phyloP scores from a whole-genome alignment of 129 eudicot species.

The Tagetes erecta region DNA sequence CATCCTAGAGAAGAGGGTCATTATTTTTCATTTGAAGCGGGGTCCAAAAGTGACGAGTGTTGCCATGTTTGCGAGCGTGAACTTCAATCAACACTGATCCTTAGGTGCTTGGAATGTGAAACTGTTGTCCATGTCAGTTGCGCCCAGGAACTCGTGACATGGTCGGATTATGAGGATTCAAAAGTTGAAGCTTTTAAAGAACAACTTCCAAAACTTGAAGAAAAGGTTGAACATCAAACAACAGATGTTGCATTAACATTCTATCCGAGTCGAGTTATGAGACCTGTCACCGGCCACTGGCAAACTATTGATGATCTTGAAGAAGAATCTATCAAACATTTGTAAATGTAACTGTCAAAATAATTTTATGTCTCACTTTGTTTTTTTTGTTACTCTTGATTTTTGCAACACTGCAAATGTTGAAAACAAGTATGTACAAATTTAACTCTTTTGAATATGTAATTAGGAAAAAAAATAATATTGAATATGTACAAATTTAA shows the following conservation, averaged over 20 bases:
- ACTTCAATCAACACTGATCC: neutral
- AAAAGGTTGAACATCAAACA: neutral
- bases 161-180: neutral
- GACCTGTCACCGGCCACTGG: neutral
- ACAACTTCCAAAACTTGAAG: neutral
- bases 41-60: neutral
- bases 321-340: neutral
- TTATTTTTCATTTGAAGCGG: constrained; percentile 1
- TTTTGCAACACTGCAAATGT: neutral
- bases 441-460: too few relatives aligned
- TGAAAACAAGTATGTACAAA: too few relatives aligned
- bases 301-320: neutral
- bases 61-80: neutral
- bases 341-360: neutral
- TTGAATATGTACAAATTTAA: too few relatives aligned
- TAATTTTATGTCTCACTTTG: neutral
- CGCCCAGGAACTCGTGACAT: neutral
- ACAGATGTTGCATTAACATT: neutral
- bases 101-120: neutral
- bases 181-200: neutral
- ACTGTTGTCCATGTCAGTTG: neutral
- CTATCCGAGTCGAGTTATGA: neutral
- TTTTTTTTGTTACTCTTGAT: neutral
- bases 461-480: too few relatives aligned
- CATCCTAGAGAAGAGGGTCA: neutral